phyloP scores from a whole-genome alignment of 208 protist species.

The Porcisia deanei region DNA sequence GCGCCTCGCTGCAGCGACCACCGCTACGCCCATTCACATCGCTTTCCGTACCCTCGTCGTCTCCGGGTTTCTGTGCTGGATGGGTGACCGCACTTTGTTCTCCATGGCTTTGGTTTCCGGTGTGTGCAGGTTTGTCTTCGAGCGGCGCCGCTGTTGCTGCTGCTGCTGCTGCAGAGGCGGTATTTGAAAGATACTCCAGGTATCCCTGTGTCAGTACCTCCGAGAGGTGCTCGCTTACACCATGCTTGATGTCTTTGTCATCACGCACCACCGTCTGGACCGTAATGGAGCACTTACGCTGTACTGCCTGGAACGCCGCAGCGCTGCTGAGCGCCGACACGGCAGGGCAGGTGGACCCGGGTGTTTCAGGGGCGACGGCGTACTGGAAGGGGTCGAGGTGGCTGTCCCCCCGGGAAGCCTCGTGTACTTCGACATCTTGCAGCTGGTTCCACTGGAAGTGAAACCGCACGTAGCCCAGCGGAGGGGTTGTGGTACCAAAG shows the following conservation, averaged over 20 bases:
- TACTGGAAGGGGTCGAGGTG: conserved; percentile 34
- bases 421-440: conserved; percentile 63
- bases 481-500: conserved; percentile 58
- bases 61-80: not conserved
- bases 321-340: conserved; percentile 4
- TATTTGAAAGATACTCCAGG: conserved; percentile 8
- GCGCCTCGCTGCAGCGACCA: conserved; percentile 8
- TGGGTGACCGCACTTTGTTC: not conserved
- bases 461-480: conserved; percentile 53
- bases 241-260: conserved; percentile 47
- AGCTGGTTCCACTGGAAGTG: conserved; percentile 76
- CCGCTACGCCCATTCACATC: not conserved
- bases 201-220: conserved; percentile 7
- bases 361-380: not conserved
- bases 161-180: not conserved
- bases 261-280: conserved; percentile 41
- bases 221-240: conserved; percentile 21
- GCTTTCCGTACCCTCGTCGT: not conserved
- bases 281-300: conserved; percentile 51
- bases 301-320: conserved; percentile 26
- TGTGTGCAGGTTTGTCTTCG: not conserved
- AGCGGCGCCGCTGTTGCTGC: not conserved
- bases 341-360: not conserved
- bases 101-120: not conserved
- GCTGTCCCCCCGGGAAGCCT: conserved; percentile 22